Percentiles rank a stretch among this genome's conserved stretches.
These are phyloP conservation scores for Millerago galiae DNA, from an alignment of 805 yeast species.

Conservation along the genomic window DNA sequence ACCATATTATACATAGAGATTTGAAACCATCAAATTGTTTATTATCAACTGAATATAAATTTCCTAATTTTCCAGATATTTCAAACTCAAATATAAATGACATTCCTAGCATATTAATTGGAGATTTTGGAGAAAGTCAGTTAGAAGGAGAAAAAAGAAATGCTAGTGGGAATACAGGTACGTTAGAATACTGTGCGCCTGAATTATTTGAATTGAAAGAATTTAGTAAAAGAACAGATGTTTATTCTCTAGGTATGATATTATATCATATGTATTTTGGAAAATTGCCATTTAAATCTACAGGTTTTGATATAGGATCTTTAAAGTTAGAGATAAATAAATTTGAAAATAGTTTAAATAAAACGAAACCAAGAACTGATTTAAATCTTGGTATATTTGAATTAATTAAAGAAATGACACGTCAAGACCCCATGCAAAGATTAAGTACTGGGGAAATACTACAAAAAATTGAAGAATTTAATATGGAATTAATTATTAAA, in stretches of 20 bases:
- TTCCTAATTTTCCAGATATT: constrained; percentile 9
- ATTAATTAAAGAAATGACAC: constrained; percentile 34
- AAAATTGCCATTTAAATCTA: constrained; percentile 48
- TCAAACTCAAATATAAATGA: constrained; percentile 9
- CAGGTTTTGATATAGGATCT: constrained; percentile 16
- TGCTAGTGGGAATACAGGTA: constrained; percentile 83
- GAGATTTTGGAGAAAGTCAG: constrained; percentile 89
- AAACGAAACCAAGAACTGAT: background rate
- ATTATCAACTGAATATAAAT: constrained; percentile 28
- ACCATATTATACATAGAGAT: constrained; percentile 82
- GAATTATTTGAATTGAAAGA: constrained; percentile 39
- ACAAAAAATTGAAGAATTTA: constrained; percentile 20
- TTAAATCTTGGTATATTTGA: constrained; percentile 27
- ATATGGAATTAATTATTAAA: background rate
- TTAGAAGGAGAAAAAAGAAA: constrained; percentile 56
- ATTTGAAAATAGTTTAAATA: constrained; percentile 1
- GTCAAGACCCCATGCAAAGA: constrained; percentile 31
- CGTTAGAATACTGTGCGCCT: constrained; percentile 84
- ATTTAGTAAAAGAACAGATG: constrained; percentile 68
- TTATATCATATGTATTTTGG: constrained; percentile 70
- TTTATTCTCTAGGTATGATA: constrained; percentile 82
- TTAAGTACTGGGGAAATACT: constrained; percentile 38
- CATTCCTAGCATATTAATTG: constrained; percentile 68
- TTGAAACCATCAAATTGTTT: constrained; percentile 86
- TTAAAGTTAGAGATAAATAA: constrained; percentile 14